Evolutionary conservation across 768 basidiomycete genomes (phyloP), one percentile per base, ranked within the genome.

Genomic region (Leccinum broughii): DNA sequence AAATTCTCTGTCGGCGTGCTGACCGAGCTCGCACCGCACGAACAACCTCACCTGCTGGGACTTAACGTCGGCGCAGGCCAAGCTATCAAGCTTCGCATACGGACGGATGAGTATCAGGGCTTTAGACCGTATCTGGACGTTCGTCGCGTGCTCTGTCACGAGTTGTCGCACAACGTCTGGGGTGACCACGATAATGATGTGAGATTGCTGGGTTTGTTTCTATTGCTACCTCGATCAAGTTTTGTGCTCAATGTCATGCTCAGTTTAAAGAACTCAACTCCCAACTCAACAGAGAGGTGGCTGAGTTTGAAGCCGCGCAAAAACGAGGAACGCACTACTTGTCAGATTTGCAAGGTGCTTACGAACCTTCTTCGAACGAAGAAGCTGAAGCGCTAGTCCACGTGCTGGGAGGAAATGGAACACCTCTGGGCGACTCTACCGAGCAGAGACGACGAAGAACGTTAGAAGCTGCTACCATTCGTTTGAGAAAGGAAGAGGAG

Each of bases 11-110:
- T 92, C 6, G 85, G 86, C 0, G 61, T 87, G 3, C 76, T 92
- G 49, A 91, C 89, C 2, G 90, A 92, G 72, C 83, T 92, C 17
- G 89, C 89, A 15, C 90, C 90, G 0, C 89, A 89, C 59, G 89
- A 91, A 67, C 81, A 87, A 59, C 89, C 89, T 6, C 76, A 83
- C 30, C 72, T 92, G 10, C 78, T 90, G 3, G 90, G 91, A 0
- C 77, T 90, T 41, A 92, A 92, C 66, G 80, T 81, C 52, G 84
- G 84, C 53, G 77, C 72, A 0, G 89, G 90, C 0, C 76, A 84
- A 64, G 73, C 78, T 22, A 89, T 92, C 64, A 87, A 86, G 68
- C 74, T 92, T 3, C 83, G 89, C 17, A 68, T 92, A 52, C 77
- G 90, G 20, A 91, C 90, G 20, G 80, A 91, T 66, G 75, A 71